phyloP scores from a whole-genome alignment of 2,329 filamentous ascomycete species.

The Fusarium compactum region DNA sequence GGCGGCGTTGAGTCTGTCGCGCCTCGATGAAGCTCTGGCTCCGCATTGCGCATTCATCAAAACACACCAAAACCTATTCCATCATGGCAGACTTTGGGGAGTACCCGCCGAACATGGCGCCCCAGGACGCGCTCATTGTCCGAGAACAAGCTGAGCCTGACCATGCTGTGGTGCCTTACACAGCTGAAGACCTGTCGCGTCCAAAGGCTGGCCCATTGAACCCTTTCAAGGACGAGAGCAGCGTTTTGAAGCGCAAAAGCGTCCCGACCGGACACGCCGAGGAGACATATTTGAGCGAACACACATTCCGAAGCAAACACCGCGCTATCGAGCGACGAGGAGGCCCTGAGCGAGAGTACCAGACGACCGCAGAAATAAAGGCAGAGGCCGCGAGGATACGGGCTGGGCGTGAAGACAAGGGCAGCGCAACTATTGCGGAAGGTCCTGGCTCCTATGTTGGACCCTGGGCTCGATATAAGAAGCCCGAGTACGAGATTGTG shows the following conservation, averaged over 20 bases:
- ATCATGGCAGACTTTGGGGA: conserved; percentile 72
- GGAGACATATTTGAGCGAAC: conserved; percentile 89
- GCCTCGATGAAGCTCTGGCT: conserved; percentile 11
- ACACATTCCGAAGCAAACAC: conserved; percentile 89
- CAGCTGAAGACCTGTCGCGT: conserved; percentile 78
- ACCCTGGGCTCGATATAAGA: conserved; percentile 89
- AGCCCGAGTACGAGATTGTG: conserved; percentile 79
- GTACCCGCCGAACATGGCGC: conserved; percentile 75
- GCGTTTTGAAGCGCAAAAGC: conserved; percentile 79
- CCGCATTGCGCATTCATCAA: conserved; percentile 26
- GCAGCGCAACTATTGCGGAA: conserved; percentile 84
- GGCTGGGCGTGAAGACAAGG: conserved; percentile 85
- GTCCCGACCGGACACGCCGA: conserved; percentile 87
- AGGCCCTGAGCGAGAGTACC: conserved; percentile 67
- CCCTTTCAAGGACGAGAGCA: conserved; percentile 76
- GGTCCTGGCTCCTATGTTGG: conserved; percentile 91
- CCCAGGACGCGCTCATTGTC: conserved; percentile 72
- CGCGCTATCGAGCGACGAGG: conserved; percentile 80
- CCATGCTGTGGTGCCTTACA: conserved; percentile 73
- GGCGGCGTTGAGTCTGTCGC: conserved; percentile 23
- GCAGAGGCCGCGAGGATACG: conserved; percentile 76
- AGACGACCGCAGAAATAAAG: conserved; percentile 71
- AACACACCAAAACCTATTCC: conserved; percentile 5
- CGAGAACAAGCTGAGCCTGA: conserved; percentile 66
- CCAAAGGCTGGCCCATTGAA: conserved; percentile 77